phyloP scores from a whole-genome alignment of 1,139 yeast species.

The Taphrina wiesneri region DNA sequence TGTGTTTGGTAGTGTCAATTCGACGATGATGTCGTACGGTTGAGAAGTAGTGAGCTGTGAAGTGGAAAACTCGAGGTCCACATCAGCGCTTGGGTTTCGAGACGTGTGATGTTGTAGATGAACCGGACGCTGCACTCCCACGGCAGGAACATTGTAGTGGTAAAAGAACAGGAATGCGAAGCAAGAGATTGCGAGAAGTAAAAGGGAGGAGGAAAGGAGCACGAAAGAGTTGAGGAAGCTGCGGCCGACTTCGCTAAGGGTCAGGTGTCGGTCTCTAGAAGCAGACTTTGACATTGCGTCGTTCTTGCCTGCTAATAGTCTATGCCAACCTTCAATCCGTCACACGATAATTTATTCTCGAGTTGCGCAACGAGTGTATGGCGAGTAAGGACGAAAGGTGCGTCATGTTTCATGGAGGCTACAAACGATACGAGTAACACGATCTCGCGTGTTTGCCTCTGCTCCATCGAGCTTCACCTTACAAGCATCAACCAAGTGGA shows the following conservation, averaged over 20 bases:
- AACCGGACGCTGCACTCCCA: neutral
- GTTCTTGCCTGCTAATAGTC: too few species aligned
- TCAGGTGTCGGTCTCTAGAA: neutral
- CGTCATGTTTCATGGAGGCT: neutral
- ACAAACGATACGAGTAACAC: neutral
- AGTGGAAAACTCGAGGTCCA: constrained; percentile 7
- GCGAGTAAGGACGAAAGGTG: neutral
- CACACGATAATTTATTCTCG: too few species aligned
- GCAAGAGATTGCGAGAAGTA: constrained; percentile 11
- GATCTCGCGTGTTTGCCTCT: neutral
- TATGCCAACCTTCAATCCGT: too few species aligned
- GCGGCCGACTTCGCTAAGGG: constrained; percentile 21
- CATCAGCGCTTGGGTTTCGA: neutral
- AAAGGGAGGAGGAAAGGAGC: constrained; percentile 11
- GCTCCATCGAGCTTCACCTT: neutral
- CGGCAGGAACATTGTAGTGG: constrained; percentile 18
- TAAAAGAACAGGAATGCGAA: constrained; percentile 26
- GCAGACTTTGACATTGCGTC: neutral
- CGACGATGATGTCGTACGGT: constrained; percentile 26
- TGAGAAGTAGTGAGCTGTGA: constrained; percentile 16
- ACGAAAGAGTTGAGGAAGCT: constrained; percentile 8
- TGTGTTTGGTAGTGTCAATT: constrained; percentile 14
- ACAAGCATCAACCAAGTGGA: too few species aligned
- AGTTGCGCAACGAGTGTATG: neutral
- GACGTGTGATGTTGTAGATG: constrained; percentile 13